Conservation (phyloP, 345 rosid species). For the Eucalyptus sp. region DNA sequence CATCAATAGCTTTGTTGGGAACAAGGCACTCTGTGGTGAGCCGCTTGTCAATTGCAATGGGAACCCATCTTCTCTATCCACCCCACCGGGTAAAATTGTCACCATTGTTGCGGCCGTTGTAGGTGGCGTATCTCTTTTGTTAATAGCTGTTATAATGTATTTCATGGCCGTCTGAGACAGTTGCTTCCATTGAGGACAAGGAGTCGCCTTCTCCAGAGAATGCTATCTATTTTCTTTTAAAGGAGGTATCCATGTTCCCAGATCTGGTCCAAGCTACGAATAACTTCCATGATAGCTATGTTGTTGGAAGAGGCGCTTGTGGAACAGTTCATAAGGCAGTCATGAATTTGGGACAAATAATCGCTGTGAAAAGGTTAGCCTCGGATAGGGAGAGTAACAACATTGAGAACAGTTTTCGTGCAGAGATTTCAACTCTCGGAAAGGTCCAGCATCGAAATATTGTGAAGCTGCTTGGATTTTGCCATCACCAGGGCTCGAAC, state of each 20-base stretch:
- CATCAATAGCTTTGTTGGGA: slow-evolving; percentile 46
- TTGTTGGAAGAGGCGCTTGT: slow-evolving; percentile 87
- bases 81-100: slow-evolving; percentile 42
- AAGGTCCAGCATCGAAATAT: no score
- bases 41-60: slow-evolving; percentile 39
- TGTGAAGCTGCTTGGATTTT: no score
- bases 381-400: slow-evolving; percentile 77
- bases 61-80: slow-evolving; percentile 20
- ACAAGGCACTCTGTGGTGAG: slow-evolving; percentile 72
- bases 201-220: slow-evolving; percentile 26
- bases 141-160: slow-evolving; percentile 48
- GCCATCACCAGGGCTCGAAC: no score
- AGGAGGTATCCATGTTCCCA: slow-evolving; percentile 74
- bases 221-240: slow-evolving; percentile 70
- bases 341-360: slow-evolving; percentile 49
- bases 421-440: no score
- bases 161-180: slow-evolving; percentile 32
- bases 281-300: slow-evolving; percentile 62
- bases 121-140: slow-evolving; percentile 69
- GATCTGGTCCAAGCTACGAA: slow-evolving; percentile 69
- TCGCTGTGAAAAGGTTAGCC: slow-evolving; percentile 76
- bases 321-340: slow-evolving; percentile 88
- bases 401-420: slow-evolving; percentile 15
- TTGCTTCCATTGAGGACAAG: slow-evolving; percentile 36
- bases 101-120: slow-evolving; percentile 39